Base-by-base conservation (phyloP, 345 rosid species). In the Nephelium lappaceum region DNA sequence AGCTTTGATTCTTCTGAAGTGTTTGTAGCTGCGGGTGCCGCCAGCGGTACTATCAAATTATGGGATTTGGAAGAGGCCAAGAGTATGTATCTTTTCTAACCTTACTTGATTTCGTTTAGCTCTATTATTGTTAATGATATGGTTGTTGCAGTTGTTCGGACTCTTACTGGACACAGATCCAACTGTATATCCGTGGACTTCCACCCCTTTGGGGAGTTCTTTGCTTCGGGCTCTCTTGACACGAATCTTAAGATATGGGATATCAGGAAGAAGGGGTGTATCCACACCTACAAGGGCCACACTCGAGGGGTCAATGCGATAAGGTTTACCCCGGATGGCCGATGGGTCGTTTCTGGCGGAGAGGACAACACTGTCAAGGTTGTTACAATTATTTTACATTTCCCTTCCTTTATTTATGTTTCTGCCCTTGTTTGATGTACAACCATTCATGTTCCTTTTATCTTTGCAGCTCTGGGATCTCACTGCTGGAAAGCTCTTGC, bases 241-340 rank as follows among this genome's bases (percentile, higher is more conserved):
- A 96, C 99, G 0, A 96, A 96, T 78, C 95, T 96, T 75, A 96
- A 96, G 91, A 96, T 96, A 88, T 96, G 99, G 99, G 99, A 96
- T 83, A 92, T 96, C 81, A 85, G 99, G 70, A 94, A 93, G 85
- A 96, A 96, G 77, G 99, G 97, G 6, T 94, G 97, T 81, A 94
- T 96, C 83, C 99, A 96, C 85, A 96, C 99, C 16, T 96, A 93
- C 90, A 96, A 96, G 86, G 99, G 98, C 80, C 99, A 96, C 78
- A 94, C 98, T 61, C 92, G 99, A 67, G 99, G 99, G 18, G 98
- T 96, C 77, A 96, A 85, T 90, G 94, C 94, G 74, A 89, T 96
- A 77, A 92, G 99, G 85, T 96, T 94, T 81, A 96, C 99, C 75
- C 99, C 99, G 39, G 98, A 96, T 86, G 99, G 99, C 49, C 98